These are phyloP conservation scores for Trametes sanguinea DNA, from an alignment of 768 basidiomycete genomes.

Conservation along the genomic window DNA sequence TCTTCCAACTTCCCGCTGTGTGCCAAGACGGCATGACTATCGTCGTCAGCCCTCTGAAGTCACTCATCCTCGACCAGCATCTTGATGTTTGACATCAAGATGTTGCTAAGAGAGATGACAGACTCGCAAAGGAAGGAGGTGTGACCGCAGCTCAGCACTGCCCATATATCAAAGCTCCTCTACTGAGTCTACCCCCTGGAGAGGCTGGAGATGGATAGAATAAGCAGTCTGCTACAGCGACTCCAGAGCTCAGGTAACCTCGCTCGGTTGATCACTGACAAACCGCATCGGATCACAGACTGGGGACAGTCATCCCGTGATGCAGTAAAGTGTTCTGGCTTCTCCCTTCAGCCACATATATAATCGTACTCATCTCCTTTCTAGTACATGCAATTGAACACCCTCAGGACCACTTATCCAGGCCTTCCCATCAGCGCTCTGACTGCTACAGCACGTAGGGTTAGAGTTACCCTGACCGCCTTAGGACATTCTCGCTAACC, in stretches of 20 bases:
- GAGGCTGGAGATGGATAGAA: constrained; percentile 67
- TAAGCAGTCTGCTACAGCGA: constrained; percentile 55
- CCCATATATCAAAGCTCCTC: constrained; percentile 59
- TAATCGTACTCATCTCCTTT: background rate
- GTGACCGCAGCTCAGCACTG: constrained; percentile 43
- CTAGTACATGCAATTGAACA: too few relatives aligned
- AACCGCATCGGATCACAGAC: constrained; percentile 91
- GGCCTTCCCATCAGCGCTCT: too few relatives aligned
- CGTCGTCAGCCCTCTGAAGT: constrained; percentile 86
- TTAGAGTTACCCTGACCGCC: too few relatives aligned
- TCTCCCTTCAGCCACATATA: too few relatives aligned
- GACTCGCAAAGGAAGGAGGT: constrained; percentile 42
- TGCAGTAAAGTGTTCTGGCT: constrained; percentile 50
- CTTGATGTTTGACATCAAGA: constrained; percentile 69
- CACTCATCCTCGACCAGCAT: constrained; percentile 91
- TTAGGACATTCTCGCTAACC: too few relatives aligned
- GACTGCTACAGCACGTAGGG: too few relatives aligned
- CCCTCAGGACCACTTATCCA: too few relatives aligned
- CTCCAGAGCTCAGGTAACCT: constrained; percentile 60
- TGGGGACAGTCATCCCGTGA: constrained; percentile 95
- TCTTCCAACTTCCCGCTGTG: constrained; percentile 89
- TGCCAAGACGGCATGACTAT: constrained; percentile 80
- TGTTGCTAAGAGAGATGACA: constrained; percentile 61
- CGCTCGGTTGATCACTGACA: constrained; percentile 93
- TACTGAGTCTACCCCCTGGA: constrained; percentile 86